phyloP scores from a whole-genome alignment of 345 rosid species.

The Brassica incana region DNA sequence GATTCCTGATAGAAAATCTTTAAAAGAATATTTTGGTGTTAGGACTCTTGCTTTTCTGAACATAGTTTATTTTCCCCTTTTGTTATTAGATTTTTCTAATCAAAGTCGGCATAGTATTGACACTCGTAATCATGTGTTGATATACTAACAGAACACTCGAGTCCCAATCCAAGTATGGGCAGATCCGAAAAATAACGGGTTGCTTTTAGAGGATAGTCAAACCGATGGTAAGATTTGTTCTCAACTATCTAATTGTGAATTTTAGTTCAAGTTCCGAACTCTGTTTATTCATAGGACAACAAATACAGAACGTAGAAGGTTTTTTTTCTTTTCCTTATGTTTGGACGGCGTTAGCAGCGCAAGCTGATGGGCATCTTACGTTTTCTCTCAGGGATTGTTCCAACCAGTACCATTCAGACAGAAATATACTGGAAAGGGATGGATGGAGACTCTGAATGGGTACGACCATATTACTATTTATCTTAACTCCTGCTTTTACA shows the following conservation, averaged over 20 bases:
- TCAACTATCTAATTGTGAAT: constrained; percentile 15
- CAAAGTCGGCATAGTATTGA: constrained; percentile 15
- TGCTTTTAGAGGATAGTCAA: constrained; percentile 69
- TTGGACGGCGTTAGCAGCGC: constrained; percentile 14
- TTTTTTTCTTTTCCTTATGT: not conserved
- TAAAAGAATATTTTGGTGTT: constrained; percentile 7
- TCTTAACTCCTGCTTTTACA: not conserved
- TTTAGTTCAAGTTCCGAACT: not conserved
- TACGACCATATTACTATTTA: constrained; percentile 35
- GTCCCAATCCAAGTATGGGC: constrained; percentile 87
- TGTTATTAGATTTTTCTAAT: not conserved
- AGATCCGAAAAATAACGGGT: constrained; percentile 69
- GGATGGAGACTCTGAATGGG: constrained; percentile 99
- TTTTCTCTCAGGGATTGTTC: constrained; percentile 71
- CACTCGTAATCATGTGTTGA: constrained; percentile 12
- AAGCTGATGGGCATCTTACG: constrained; percentile 10
- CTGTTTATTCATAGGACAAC: not conserved
- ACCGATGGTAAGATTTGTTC: constrained; percentile 57
- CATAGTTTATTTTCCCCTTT: not conserved
- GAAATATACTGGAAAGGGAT: constrained; percentile 87
- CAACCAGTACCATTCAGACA: constrained; percentile 61
- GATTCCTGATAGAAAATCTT: constrained; percentile 3
- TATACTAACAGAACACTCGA: constrained; percentile 70
- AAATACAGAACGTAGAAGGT: constrained; percentile 2
- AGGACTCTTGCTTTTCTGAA: not conserved